These are phyloP conservation scores for Lipomyces chichibuensis DNA, from an alignment of 805 yeast genomes.

Conservation along the genomic window DNA sequence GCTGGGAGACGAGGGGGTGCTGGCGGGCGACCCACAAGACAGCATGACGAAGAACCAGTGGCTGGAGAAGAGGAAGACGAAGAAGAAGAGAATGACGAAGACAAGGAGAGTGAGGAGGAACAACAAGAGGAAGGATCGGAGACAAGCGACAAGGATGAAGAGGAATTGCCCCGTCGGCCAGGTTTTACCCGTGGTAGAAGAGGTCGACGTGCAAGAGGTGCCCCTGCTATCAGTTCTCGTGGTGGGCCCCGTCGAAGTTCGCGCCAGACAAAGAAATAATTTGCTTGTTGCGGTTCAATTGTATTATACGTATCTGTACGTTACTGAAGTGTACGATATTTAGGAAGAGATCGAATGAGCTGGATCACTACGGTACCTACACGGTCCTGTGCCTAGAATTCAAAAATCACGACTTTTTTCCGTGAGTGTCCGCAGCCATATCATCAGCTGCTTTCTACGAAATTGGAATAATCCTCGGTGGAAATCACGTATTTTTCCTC, in stretches of 20 bases:
- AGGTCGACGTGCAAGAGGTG: conserved; percentile 16
- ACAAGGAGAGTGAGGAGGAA: conserved; percentile 11
- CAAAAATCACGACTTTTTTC: too few species aligned
- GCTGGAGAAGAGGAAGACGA: conserved; percentile 17
- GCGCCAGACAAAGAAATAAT: conserved; percentile 4
- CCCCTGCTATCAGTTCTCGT: conserved; percentile 10
- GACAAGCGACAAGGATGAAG: conserved; percentile 28
- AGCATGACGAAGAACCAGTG: conserved; percentile 7
- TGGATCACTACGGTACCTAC: too few species aligned
- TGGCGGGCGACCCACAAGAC: background rate
- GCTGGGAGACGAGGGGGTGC: conserved; percentile 11
- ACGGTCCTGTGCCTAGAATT: too few species aligned
- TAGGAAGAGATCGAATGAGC: too few species aligned
- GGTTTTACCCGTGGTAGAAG: conserved; percentile 18
- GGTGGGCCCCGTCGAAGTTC: conserved; percentile 24
- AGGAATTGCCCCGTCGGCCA: conserved; percentile 7
- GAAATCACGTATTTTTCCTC: too few species aligned
- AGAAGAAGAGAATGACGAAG: conserved; percentile 14
- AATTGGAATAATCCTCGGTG: too few species aligned
- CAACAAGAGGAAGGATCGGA: conserved; percentile 12
- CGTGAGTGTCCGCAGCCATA: too few species aligned
- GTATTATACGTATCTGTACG: background rate
- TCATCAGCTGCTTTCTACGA: too few species aligned
- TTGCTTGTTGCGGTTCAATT: background rate
- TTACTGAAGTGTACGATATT: too few species aligned